Evolutionary conservation across 1,284 basidiomycete species (phyloP), one percentile per base, ranked within the genome.

Genomic region (Pholiota adiposa): DNA sequence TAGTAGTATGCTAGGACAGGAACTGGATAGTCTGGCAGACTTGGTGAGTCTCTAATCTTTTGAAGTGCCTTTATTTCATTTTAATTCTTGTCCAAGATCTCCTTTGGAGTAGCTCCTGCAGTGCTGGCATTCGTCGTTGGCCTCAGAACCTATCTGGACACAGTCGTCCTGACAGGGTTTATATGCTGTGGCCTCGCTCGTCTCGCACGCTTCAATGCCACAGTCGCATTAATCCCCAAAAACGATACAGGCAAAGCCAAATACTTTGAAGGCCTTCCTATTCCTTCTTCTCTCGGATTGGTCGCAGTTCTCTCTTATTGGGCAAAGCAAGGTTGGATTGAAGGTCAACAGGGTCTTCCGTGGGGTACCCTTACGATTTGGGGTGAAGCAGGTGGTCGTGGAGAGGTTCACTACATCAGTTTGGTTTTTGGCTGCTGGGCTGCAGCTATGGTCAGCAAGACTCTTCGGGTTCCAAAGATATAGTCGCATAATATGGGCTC

Each of bases 261-360:
- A 71, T 98, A 97, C 78, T 99, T 99, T 75, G 97, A 99, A 76
- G 97, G 97, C 5, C 83, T 99, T 21, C 97, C 97, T 16, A 99
- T 99, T 63, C 97, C 97, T 1, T 94, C 93, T 0, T 93, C 92
- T 16, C 83, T 99, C 48, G 83, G 75, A 11, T 83, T 99, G 53
- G 96, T 98, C 58, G 87, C 80, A 12, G 72, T 92, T 31, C 83
- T 99, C 76, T 89, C 90, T 16, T 90, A 88, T 67, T 98, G 93
- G 86, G 86, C 92, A 41, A 86, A 86, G 66, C 81, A 87, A 60
- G 97, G 94, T 9, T 92, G 88, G 87, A 90, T 94, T 67, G 89
- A 85, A 60, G 90, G 90, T 12, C 84, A 87, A 64, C 75, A 83
- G 56, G 90, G 89, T 18, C 75, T 97, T 63, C 96, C 94, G 2